phyloP scores from a whole-genome alignment of 805 yeast species.

The Danielia oregonensis region DNA sequence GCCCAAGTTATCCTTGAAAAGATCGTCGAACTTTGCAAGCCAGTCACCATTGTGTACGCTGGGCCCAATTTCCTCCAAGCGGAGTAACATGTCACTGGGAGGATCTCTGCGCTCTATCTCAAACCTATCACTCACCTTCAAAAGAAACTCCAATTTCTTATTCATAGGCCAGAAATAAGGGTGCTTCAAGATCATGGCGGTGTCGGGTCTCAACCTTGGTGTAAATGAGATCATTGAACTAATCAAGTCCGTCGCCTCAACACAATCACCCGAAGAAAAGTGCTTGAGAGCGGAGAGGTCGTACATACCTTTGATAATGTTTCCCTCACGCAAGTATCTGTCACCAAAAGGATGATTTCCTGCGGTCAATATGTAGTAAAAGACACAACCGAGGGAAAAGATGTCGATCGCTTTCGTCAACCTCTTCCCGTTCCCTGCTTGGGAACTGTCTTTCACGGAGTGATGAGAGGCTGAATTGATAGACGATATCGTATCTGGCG shows the following conservation, averaged over 20 bases:
- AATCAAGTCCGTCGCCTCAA: conserved; percentile 73
- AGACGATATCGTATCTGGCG: conserved; percentile 36
- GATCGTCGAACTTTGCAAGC: conserved; percentile 68
- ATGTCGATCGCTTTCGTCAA: conserved; percentile 89
- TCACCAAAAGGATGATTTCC: conserved; percentile 98
- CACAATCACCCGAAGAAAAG: conserved; percentile 39
- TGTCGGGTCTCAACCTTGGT: conserved; percentile 71
- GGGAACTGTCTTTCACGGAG: conserved; percentile 8
- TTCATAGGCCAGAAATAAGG: conserved; percentile 83
- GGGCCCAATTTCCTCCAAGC: conserved; percentile 48
- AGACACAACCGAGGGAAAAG: conserved; percentile 92
- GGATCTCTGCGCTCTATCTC: conserved; percentile 83
- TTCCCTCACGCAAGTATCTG: conserved; percentile 80
- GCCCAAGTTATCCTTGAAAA: conserved; percentile 78
- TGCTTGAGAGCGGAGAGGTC: conserved; percentile 45
- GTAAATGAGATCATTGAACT: conserved; percentile 64
- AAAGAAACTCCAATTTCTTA: conserved; percentile 75
- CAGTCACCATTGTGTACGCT: conserved; percentile 58
- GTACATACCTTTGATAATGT: conserved; percentile 68
- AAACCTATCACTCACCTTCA: conserved; percentile 86
- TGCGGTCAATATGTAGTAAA: conserved; percentile 74
- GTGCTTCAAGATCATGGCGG: conserved; percentile 64
- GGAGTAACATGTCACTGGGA: conserved; percentile 54
- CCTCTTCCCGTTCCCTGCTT: conserved; percentile 49
- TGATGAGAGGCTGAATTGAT: conserved; percentile 16